Conservation (phyloP, 202 grass and related monocot species). For the Saccharum hybrid region DNA sequence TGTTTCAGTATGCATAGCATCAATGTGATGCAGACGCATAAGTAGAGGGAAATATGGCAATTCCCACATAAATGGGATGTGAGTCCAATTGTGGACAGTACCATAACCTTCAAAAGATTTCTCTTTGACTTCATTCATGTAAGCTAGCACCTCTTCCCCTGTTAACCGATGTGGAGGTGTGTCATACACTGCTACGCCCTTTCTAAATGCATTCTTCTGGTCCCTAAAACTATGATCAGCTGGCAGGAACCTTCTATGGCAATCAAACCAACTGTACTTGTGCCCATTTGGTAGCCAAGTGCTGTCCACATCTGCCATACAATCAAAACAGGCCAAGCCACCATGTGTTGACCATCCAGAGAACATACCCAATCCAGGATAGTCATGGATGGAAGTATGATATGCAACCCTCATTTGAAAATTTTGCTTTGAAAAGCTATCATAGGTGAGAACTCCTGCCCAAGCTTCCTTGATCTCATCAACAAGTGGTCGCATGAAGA, state of each 20-base stretch:
- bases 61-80: too few species aligned
- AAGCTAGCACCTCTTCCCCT: not conserved
- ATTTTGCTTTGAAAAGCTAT: not conserved
- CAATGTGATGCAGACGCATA: too few species aligned
- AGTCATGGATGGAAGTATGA: not conserved
- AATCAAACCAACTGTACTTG: slow-evolving; percentile 17
- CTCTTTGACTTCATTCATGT: slow-evolving; percentile 8
- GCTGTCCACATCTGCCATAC: slow-evolving; percentile 16
- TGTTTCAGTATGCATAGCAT: too few species aligned
- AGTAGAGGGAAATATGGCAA: too few species aligned
- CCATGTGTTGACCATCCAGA: slow-evolving; percentile 32
- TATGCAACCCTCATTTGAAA: slow-evolving; percentile 19
- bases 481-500: too few species aligned
- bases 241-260: not conserved
- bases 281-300: slow-evolving; percentile 19
- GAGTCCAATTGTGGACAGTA: not conserved
- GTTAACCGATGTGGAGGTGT: too few species aligned
- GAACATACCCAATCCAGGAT: not conserved
- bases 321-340: not conserved
- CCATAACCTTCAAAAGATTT: slow-evolving; percentile 21
- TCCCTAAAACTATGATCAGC: too few species aligned
- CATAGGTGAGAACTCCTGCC: not conserved
- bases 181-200: too few species aligned
- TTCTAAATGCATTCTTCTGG: too few species aligned
- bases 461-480: slow-evolving; percentile 7